phyloP scores from a whole-genome alignment of 371 early-diverging fungal genomes.

The Mycotypha africana region DNA sequence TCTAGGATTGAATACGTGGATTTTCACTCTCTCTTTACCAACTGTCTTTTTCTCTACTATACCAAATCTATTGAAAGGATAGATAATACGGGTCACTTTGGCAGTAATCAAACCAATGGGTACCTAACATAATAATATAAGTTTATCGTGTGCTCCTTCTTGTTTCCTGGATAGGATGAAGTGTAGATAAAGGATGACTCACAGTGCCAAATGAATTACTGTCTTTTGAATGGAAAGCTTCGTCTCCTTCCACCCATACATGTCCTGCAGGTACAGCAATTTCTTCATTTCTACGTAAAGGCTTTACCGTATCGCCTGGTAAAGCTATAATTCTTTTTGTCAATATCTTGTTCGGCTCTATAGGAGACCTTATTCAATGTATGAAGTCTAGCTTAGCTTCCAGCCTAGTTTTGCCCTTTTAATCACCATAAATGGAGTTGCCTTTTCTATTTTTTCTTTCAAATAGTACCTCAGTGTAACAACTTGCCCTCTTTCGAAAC shows the following conservation, averaged over 20 bases:
- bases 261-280: constrained; percentile 80
- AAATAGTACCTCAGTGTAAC: constrained; percentile 64
- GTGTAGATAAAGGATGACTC: constrained; percentile 12
- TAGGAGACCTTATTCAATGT: constrained; percentile 74
- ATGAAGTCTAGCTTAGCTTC: too few relatives aligned
- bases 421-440: too few relatives aligned
- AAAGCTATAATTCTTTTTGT: constrained; percentile 85
- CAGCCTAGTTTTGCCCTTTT: too few relatives aligned
- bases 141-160: too few relatives aligned
- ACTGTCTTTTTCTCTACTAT: constrained; percentile 34
- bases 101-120: constrained; percentile 68
- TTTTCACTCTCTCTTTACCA: constrained; percentile 22
- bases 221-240: constrained; percentile 79
- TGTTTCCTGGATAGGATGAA: not conserved
- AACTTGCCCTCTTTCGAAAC: constrained; percentile 72
- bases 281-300: constrained; percentile 36
- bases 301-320: constrained; percentile 79
- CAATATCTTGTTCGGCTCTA: constrained; percentile 61
- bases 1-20: constrained; percentile 11
- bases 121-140: constrained; percentile 25
- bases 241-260: constrained; percentile 93
- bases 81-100: constrained; percentile 55
- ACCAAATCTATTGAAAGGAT: constrained; percentile 69
- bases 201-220: constrained; percentile 85
- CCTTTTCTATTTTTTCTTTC: too few relatives aligned